Evolutionary conservation across 345 rosid species (phyloP).

Genomic region (Euphorbia peplus): DNA sequence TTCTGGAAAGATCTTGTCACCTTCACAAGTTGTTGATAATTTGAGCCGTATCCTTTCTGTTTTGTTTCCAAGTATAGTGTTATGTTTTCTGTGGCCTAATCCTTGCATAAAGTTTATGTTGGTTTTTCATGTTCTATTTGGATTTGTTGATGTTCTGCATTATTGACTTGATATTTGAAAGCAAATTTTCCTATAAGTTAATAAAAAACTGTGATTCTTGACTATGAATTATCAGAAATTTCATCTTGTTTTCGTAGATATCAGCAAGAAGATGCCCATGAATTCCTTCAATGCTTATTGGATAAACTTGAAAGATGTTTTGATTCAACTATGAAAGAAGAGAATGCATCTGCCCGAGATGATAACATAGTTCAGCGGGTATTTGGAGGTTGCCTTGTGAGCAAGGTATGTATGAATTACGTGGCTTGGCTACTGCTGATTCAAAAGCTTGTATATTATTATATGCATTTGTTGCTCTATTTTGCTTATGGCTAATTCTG

Average conservation of each 20-base stretch:
- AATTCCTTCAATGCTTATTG: constrained; percentile 68
- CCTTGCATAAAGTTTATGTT: neutral
- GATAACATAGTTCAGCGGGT: constrained; percentile 49
- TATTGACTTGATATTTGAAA: neutral
- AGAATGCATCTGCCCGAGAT: constrained; percentile 22
- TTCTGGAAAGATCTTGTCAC: constrained; percentile 46
- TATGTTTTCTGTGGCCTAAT: neutral
- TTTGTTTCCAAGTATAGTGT: neutral
- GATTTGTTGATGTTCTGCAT: neutral
- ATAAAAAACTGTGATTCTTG: constrained; percentile 33
- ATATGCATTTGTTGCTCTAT: neutral
- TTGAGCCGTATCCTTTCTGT: constrained; percentile 59
- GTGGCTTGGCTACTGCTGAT: neutral
- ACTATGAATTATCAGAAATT: constrained; percentile 40
- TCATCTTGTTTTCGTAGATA: constrained; percentile 49
- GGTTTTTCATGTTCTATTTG: neutral
- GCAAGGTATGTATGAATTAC: constrained; percentile 55
- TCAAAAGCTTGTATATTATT: neutral
- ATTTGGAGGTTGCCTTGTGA: constrained; percentile 71
- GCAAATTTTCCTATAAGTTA: neutral
- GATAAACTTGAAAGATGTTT: constrained; percentile 66
- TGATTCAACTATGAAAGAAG: constrained; percentile 26
- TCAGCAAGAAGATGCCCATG: constrained; percentile 92
- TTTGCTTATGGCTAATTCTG: neutral
- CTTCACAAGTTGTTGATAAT: constrained; percentile 46